Base-by-base conservation (phyloP, 176 grass and related monocot species). In the Metroxylon sagu region DNA sequence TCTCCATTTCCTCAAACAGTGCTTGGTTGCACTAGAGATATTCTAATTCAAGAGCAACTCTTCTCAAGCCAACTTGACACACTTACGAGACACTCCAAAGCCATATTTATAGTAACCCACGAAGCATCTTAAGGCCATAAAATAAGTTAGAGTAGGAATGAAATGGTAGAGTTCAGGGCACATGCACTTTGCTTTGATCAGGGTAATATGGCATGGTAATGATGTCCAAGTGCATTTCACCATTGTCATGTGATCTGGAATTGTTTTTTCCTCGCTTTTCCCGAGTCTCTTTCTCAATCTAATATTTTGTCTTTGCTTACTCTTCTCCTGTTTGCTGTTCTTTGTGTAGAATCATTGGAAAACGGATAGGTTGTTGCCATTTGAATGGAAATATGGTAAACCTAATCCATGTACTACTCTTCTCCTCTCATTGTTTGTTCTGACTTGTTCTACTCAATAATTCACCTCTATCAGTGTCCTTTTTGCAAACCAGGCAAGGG, bases 41-140 rank as follows among this genome's bases (percentile, higher is more conserved):
- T 48, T 23, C 52, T 0, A 56, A 21, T 4, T 56, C 7, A 18
- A 25, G 7, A 12, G 16, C 0, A 65, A 29, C 50, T 67, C 70
- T 68, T 71, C 56, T 78, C 52, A 76, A 64, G 57, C 49, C 74
- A 61, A 69, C 70, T 54, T 4, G 55, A 35, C 74, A 50, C 61
- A 74, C 16, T 52, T 62, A 58, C 5, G 53, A 6, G 3, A 64
- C 49, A n/a, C n/a, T 61, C 59, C 19, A 50, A 49, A 18, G 49
- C 31, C 14, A 54, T 83, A 82, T 82, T 76, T 83, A 83, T 83
- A 73, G 50, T 72, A 28, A 50, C 16, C 35, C 35, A 43, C 12
- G 27, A 56, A 43, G 70, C 66, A 63, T 71, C 60, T 35, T 62
- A 49, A 52, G 10, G 60, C 50, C 66, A 79, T 67, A 43, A 17